Evolutionary conservation across 2,329 filamentous ascomycete species (phyloP).

Genomic region (Diaporthe sp.): DNA sequence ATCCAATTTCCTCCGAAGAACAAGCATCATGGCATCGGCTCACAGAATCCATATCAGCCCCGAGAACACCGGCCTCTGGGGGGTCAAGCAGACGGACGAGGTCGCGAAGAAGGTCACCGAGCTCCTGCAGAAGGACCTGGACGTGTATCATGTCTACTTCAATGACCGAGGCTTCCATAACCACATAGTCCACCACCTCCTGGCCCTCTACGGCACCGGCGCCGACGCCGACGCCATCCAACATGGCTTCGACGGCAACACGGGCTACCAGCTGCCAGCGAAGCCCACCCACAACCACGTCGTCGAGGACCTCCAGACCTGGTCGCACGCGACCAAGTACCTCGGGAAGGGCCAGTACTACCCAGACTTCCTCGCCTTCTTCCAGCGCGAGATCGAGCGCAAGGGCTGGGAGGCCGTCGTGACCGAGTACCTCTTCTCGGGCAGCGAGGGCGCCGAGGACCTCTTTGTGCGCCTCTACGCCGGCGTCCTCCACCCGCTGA

Average conservation of each 20-base stretch:
- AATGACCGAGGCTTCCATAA: slow-evolving; percentile 84
- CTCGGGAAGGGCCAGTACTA: slow-evolving; percentile 77
- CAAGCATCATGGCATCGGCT: slow-evolving; percentile 60
- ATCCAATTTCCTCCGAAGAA: not conserved
- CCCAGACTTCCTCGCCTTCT: slow-evolving; percentile 82
- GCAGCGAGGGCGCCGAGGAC: slow-evolving; percentile 74
- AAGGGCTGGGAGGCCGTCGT: slow-evolving; percentile 71
- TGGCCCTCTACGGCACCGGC: slow-evolving; percentile 83
- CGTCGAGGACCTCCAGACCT: slow-evolving; percentile 70
- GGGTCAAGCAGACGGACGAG: slow-evolving; percentile 64
- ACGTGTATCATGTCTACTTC: slow-evolving; percentile 84
- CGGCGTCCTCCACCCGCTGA: slow-evolving; percentile 83
- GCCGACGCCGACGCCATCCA: slow-evolving; percentile 73
- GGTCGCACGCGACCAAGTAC: slow-evolving; percentile 67
- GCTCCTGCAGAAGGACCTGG: slow-evolving; percentile 82
- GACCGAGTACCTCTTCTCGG: slow-evolving; percentile 77
- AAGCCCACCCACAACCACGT: slow-evolving; percentile 62
- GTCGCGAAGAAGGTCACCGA: slow-evolving; percentile 75
- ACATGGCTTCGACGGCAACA: slow-evolving; percentile 75
- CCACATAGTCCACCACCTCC: slow-evolving; percentile 82
- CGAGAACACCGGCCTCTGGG: slow-evolving; percentile 65
- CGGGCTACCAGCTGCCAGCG: slow-evolving; percentile 73
- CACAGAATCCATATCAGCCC: slow-evolving; percentile 63
- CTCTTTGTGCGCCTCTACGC: slow-evolving; percentile 73
- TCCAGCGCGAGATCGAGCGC: slow-evolving; percentile 79